Percentiles rank a stretch among this genome's conserved stretches.
phyloP scores from a whole-genome alignment of 2,329 filamentous ascomycete species.

The Penicillium verrucosum region DNA sequence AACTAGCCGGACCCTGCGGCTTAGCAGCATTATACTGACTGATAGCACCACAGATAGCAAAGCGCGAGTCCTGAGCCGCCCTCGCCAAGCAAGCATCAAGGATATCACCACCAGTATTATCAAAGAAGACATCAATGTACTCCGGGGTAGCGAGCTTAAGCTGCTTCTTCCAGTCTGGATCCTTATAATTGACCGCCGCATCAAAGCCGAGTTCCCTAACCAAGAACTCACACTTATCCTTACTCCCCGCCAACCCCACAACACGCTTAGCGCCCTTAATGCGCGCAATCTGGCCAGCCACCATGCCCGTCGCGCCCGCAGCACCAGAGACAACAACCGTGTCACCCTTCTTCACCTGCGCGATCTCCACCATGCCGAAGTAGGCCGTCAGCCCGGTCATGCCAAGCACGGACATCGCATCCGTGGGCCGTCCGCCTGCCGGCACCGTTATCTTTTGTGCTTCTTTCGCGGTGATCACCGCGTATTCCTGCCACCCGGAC shows the following conservation, averaged over 20 bases:
- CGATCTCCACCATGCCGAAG: slow-evolving; percentile 69
- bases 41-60: slow-evolving; percentile 70
- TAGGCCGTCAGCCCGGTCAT: slow-evolving; percentile 72
- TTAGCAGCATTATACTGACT: slow-evolving; percentile 63
- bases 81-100: slow-evolving; percentile 62
- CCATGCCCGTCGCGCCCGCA: slow-evolving; percentile 72
- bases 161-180: slow-evolving; percentile 56
- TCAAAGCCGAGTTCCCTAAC: slow-evolving; percentile 64
- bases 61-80: slow-evolving; percentile 61
- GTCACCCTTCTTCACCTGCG: slow-evolving; percentile 64
- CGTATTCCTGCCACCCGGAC: slow-evolving; percentile 66
- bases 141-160: slow-evolving; percentile 59
- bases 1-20: slow-evolving; percentile 55
- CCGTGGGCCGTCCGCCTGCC: slow-evolving; percentile 51
- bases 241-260: slow-evolving; percentile 63
- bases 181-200: slow-evolving; percentile 67
- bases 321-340: slow-evolving; percentile 75
- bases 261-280: slow-evolving; percentile 62
- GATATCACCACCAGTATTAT: slow-evolving; percentile 71
- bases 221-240: slow-evolving; percentile 67
- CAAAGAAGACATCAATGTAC: slow-evolving; percentile 68
- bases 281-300: slow-evolving; percentile 76
- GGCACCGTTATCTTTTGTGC: slow-evolving; percentile 47
- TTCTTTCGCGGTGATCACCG: slow-evolving; percentile 55
- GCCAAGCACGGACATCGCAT: slow-evolving; percentile 62